Evolutionary conservation across 768 basidiomycete genomes (phyloP).

Genomic region (Saitozyma podzolica): DNA sequence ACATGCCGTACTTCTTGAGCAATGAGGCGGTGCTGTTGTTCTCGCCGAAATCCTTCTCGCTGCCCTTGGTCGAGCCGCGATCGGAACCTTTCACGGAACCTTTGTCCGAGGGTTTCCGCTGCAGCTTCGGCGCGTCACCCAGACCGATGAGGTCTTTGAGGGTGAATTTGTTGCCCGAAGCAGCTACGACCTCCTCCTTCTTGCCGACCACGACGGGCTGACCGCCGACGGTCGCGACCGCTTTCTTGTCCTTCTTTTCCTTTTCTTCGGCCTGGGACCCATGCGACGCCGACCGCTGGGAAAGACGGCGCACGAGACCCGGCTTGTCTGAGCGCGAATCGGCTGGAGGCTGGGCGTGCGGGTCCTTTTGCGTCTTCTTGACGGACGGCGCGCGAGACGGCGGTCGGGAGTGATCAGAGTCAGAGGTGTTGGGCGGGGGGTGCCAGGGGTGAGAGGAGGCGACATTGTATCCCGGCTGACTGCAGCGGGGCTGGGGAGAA

Average conservation of each 20-base stretch:
- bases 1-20: conserved; percentile 92
- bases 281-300: conserved; percentile 25
- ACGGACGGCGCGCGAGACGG: conserved; percentile 34
- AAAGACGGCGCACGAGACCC: conserved; percentile 19
- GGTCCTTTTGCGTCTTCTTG: conserved; percentile 32
- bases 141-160: conserved; percentile 75
- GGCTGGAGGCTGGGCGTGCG: conserved; percentile 39
- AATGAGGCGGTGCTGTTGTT: conserved; percentile 59
- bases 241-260: conserved; percentile 10
- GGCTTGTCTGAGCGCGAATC: conserved; percentile 15
- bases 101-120: conserved; percentile 66
- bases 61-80: conserved; percentile 58
- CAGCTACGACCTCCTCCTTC: conserved; percentile 47
- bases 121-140: conserved; percentile 68
- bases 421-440: conserved; percentile 27
- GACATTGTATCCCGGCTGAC: conserved; percentile 33
- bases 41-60: conserved; percentile 59
- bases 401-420: conserved; percentile 36
- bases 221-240: conserved; percentile 26
- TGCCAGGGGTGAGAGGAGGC: conserved; percentile 48
- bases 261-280: conserved; percentile 12
- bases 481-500: conserved; percentile 19
- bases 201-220: conserved; percentile 28
- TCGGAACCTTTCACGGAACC: conserved; percentile 49
- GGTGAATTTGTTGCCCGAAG: conserved; percentile 68